phyloP scores from a whole-genome alignment of 345 rosid genomes.

The Moringa oleifera region DNA sequence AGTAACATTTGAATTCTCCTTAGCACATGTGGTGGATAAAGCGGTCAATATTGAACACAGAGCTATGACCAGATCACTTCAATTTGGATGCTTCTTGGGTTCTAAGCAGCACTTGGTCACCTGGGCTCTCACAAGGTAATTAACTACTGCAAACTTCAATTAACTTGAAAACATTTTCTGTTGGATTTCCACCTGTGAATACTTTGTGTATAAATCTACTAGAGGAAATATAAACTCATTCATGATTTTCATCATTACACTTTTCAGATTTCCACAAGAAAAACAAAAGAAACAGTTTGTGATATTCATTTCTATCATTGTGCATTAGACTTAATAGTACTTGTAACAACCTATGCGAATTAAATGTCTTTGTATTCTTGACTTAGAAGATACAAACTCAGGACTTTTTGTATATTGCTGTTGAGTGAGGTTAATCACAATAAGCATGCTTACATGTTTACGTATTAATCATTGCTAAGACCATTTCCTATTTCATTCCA shows the following conservation, averaged over 20 bases:
- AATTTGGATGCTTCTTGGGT: neutral
- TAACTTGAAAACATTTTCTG: neutral
- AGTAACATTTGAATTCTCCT: neutral
- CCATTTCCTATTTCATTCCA: neutral
- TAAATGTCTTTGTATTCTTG: constrained; percentile 2
- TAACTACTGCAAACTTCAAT: no score
- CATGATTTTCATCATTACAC: no score
- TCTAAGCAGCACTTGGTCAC: neutral
- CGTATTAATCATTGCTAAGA: constrained; percentile 7
- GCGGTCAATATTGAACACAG: neutral
- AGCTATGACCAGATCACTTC: neutral
- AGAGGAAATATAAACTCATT: no score
- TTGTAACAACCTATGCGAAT: no score
- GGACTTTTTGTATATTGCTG: neutral
- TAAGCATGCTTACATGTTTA: neutral
- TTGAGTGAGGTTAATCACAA: constrained; percentile 12
- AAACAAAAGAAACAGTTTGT: no score
- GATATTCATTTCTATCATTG: no score
- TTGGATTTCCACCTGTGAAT: neutral
- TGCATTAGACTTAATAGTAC: no score
- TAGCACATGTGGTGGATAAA: neutral
- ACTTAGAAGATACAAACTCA: constrained; percentile 6
- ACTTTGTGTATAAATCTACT: neutral
- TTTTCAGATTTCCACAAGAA: no score
- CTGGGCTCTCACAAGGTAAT: neutral